Percentiles rank a stretch among this genome's conserved stretches.
Evolutionary conservation across 257 asterid species (phyloP).

Genomic region (Fraxinus quadrangulata): DNA sequence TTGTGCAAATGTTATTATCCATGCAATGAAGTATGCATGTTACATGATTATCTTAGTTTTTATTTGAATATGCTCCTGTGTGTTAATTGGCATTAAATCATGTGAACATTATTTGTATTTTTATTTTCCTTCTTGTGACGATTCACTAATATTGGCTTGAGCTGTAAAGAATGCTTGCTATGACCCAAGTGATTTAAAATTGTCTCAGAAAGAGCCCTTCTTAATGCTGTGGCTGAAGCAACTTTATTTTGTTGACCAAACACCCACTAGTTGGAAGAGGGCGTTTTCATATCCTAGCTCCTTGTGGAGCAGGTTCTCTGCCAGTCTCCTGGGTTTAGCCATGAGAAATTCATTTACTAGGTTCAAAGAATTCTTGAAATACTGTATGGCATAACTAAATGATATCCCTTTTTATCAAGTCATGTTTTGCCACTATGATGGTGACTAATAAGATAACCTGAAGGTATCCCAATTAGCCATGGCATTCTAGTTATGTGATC

Average conservation of each 20-base stretch:
- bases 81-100: background rate
- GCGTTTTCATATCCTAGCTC: constrained; percentile 35
- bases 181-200: constrained; percentile 11
- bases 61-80: background rate
- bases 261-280: constrained; percentile 8
- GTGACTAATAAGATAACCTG: background rate
- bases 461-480: background rate
- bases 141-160: constrained; percentile 15
- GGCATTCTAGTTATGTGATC: background rate
- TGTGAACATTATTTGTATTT: background rate
- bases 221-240: constrained; percentile 23
- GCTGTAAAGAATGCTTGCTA: constrained; percentile 15
- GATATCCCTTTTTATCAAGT: background rate
- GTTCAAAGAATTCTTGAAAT: background rate
- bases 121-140: background rate
- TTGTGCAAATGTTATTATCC: background rate
- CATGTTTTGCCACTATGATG: background rate
- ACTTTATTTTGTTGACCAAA: background rate
- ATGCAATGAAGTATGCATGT: background rate
- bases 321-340: constrained; percentile 35
- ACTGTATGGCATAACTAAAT: background rate
- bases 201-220: constrained; percentile 23
- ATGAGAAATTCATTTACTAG: constrained; percentile 26
- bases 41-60: background rate
- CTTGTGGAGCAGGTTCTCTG: constrained; percentile 37